phyloP scores from a whole-genome alignment of 2,329 filamentous ascomycete genomes.

The Hypoxylon sp. region DNA sequence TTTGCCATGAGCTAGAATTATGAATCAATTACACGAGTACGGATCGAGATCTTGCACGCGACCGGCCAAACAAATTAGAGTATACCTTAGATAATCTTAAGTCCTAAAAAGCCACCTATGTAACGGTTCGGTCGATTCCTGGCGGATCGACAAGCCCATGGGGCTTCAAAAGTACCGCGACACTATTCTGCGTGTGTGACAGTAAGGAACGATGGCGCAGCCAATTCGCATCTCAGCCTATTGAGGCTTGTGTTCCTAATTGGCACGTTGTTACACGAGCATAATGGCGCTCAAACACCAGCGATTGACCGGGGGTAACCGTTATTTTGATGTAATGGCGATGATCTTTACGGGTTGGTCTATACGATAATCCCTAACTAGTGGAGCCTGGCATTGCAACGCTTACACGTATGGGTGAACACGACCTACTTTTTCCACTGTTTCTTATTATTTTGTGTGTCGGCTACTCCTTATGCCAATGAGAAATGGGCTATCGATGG shows the following conservation, averaged over 20 bases:
- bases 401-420: slow-evolving; percentile 13
- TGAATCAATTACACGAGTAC: neutral
- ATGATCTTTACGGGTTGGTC: slow-evolving; percentile 20
- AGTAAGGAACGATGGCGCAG: slow-evolving; percentile 26
- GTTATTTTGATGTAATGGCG: slow-evolving; percentile 5
- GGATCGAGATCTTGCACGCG: slow-evolving; percentile 1
- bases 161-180: neutral
- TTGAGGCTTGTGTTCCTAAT: slow-evolving; percentile 17
- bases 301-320: slow-evolving; percentile 1
- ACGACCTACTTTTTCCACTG: slow-evolving; percentile 1
- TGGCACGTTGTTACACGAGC: neutral
- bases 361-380: slow-evolving; percentile 24
- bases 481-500: slow-evolving; percentile 2
- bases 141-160: slow-evolving; percentile 23
- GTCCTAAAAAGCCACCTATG: slow-evolving; percentile 2
- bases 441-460: slow-evolving; percentile 18
- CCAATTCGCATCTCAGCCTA: slow-evolving; percentile 13
- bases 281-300: neutral
- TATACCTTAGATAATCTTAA: slow-evolving; percentile 10
- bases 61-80: neutral
- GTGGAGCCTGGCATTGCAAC: slow-evolving; percentile 22
- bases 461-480: slow-evolving; percentile 22
- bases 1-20: neutral
- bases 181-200: neutral
- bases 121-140: slow-evolving; percentile 13